Evolutionary conservation across 352 stramenopile genomes (phyloP).

Genomic region (Globisporangium apiculatum): DNA sequence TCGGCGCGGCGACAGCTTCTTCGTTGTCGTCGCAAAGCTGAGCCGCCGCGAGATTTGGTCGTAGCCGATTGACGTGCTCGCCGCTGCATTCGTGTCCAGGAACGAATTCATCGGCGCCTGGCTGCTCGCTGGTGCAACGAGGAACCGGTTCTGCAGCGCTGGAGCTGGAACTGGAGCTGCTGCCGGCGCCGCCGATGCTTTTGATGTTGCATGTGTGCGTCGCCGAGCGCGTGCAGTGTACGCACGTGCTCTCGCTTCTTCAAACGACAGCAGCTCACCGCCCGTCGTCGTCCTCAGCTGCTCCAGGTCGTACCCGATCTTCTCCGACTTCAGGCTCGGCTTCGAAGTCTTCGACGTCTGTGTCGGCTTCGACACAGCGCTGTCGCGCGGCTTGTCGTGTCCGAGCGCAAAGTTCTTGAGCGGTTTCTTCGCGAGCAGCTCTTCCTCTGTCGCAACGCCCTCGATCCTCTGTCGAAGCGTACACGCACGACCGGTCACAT

Average conservation of each 20-base stretch:
- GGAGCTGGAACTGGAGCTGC: neutral
- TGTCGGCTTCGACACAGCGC: neutral
- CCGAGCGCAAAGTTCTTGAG: constrained; percentile 57
- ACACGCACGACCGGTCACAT: constrained; percentile 47
- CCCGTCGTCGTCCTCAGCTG: constrained; percentile 26
- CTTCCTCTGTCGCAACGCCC: constrained; percentile 61
- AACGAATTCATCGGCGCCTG: constrained; percentile 12
- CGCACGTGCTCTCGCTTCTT: constrained; percentile 60
- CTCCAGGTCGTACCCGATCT: constrained; percentile 34
- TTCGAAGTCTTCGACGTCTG: constrained; percentile 16
- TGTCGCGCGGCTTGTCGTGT: neutral
- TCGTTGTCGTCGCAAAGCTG: constrained; percentile 15
- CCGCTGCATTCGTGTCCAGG: constrained; percentile 8
- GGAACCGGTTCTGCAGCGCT: constrained; percentile 20
- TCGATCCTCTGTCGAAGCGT: constrained; percentile 71
- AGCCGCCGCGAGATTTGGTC: constrained; percentile 17
- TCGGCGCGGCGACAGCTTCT: constrained; percentile 11
- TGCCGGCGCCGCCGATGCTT: neutral
- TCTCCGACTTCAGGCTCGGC: constrained; percentile 17
- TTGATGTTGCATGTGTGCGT: constrained; percentile 3
- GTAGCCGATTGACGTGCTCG: constrained; percentile 8
- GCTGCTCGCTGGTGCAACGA: constrained; percentile 1
- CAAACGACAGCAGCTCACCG: constrained; percentile 61
- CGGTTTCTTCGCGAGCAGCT: constrained; percentile 64
- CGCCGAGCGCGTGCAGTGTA: constrained; percentile 13